phyloP scores from a whole-genome alignment of 495 filamentous ascomycete species.

The Penicillium steckii region DNA sequence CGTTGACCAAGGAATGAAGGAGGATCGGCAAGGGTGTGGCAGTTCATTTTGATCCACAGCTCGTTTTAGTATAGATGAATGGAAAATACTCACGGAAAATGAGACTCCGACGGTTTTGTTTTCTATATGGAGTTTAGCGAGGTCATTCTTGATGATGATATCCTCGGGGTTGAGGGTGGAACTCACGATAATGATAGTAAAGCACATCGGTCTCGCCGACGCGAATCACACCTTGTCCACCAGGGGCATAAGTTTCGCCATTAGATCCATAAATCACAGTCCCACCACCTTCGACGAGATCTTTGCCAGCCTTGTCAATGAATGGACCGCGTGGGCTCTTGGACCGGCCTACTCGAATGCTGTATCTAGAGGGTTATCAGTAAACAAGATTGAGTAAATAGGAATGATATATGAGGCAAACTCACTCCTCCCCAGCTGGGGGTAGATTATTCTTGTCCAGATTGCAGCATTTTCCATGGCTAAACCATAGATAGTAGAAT shows the following conservation, averaged over 20 bases:
- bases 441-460: slow-evolving; percentile 47
- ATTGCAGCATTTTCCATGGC: slow-evolving; percentile 67
- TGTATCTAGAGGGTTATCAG: slow-evolving; percentile 32
- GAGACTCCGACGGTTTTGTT: slow-evolving; percentile 42
- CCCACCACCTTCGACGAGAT: slow-evolving; percentile 43
- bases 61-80: too few relatives aligned
- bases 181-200: slow-evolving; percentile 50
- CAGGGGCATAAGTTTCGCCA: slow-evolving; percentile 47
- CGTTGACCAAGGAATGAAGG: slow-evolving; percentile 9
- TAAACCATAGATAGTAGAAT: slow-evolving; percentile 74
- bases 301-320: slow-evolving; percentile 34
- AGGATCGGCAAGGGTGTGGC: slow-evolving; percentile 19
- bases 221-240: slow-evolving; percentile 42
- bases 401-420: not conserved
- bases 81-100: slow-evolving; percentile 34
- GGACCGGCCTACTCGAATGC: slow-evolving; percentile 45
- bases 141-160: not conserved
- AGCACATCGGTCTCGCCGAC: slow-evolving; percentile 37
- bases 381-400: not conserved
- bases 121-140: slow-evolving; percentile 28
- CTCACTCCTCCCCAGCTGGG: slow-evolving; percentile 61
- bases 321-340: slow-evolving; percentile 37
- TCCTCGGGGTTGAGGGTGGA: not conserved
- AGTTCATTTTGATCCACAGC: slow-evolving; percentile 14
- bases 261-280: slow-evolving; percentile 45